Conservation (phyloP, 768 basidiomycete species). For the Cubamyces sp. region DNA sequence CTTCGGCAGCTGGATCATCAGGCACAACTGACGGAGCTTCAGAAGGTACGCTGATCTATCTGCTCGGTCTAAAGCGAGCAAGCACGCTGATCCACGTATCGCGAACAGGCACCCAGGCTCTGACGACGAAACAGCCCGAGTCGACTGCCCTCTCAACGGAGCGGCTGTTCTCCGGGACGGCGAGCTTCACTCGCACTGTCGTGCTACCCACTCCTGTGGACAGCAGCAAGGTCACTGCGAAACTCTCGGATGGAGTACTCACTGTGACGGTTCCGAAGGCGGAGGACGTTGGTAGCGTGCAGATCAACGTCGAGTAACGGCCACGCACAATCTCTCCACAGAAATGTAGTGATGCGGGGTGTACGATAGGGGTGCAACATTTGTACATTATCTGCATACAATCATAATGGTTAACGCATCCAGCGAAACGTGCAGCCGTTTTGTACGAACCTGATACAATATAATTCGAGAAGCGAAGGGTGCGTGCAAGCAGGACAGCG, state of each 20-base stretch:
- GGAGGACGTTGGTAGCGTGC: conserved; percentile 58
- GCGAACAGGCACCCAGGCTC: conserved; percentile 25
- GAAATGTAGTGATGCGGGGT: neutral
- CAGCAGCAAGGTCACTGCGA: conserved; percentile 58
- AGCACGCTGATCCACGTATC: conserved; percentile 3
- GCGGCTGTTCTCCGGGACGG: conserved; percentile 57
- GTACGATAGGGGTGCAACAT: conserved; percentile 9
- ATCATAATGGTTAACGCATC: neutral
- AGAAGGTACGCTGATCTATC: conserved; percentile 35
- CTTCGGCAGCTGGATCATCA: conserved; percentile 12
- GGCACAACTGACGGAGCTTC: conserved; percentile 30
- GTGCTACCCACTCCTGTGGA: conserved; percentile 72
- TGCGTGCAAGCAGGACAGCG: no score
- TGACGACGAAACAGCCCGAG: conserved; percentile 26
- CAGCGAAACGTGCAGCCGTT: no score
- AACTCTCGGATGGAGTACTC: conserved; percentile 70
- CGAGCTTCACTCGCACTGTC: conserved; percentile 68
- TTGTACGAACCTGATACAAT: conserved; percentile 1
- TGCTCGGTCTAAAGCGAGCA: neutral
- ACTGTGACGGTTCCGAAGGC: conserved; percentile 63
- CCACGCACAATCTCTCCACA: no score
- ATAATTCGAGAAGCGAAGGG: neutral
- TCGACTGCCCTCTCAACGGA: conserved; percentile 60
- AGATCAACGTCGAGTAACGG: conserved; percentile 46
- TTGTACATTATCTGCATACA: conserved; percentile 17